Base-by-base conservation (phyloP, 768 basidiomycete species). In the Lactarius tabidus region DNA sequence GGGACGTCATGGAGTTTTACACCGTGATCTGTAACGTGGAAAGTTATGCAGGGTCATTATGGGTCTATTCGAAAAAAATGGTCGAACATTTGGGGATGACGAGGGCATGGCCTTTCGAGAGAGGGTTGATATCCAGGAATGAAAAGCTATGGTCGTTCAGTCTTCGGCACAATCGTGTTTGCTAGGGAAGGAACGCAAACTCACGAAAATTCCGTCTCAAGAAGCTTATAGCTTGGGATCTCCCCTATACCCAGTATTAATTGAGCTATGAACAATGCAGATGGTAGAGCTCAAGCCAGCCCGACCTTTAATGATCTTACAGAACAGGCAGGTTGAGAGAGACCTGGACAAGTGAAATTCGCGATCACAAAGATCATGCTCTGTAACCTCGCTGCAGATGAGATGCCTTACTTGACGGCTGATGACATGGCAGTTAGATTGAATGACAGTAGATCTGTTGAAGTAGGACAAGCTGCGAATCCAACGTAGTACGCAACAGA, bases 61-160 rank as follows among this genome's bases (percentile, higher is more conserved):
- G 7, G 15, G 33, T 4, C 29, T 43, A 35, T 48, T 48, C 45
- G 4, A 14, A 18, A 18, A 57, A 8, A 31, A 39, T 33, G 38
- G 43, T 56, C 75, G 66, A 64, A 96, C 95, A 88, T 80, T 98
- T 99, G 3, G 96, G 96, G 67, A 99, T 92, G 60, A 98, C 79
- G 39, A 98, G 83, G 15, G 92, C 85, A 76, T 99, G 94, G 5
- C 96, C 96, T 71, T 84, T 87, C n/a, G 93, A 82, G 28, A 98
- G 77, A 9, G 96, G 95, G 1, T 87, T 87, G 67, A 99, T 91
- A 70, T 98, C 97, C 69, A 99, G 85, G 79, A 99, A 98, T 0
- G 96, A 86, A 73, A 79, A 89, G 17, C 91, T 93, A 26, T 53
- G 14, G 33, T 0, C 15, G 41, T 38, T 3, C 51, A 33, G 26